Evolutionary conservation across 768 basidiomycete species (phyloP).

Genomic region (Mycena rosella): DNA sequence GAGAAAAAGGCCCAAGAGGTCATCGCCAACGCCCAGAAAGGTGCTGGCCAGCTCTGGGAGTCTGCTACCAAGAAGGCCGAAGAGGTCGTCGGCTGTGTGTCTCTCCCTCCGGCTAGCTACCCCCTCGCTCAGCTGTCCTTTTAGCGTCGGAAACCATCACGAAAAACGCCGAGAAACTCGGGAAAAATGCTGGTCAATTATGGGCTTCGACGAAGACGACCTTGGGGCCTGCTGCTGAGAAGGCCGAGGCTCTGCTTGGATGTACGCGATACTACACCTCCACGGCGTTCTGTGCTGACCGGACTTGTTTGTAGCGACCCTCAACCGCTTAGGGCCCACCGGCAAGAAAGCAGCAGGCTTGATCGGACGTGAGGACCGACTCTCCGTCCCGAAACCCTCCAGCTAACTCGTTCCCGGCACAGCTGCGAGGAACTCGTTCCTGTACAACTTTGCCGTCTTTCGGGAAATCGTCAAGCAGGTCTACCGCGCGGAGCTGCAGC

Average conservation of each 20-base stretch:
- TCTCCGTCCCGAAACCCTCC: background rate
- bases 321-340: conserved; percentile 54
- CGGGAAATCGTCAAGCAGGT: conserved; percentile 83
- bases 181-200: conserved; percentile 34
- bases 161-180: conserved; percentile 36
- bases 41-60: conserved; percentile 65
- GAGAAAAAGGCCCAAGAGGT: conserved; percentile 82
- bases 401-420: conserved; percentile 30
- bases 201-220: conserved; percentile 38
- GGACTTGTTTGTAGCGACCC: conserved; percentile 10
- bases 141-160: conserved; percentile 29
- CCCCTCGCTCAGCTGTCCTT: background rate
- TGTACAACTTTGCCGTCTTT: conserved; percentile 84
- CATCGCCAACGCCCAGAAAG: conserved; percentile 69
- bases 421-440: conserved; percentile 79
- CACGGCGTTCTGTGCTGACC: background rate
- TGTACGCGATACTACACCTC: conserved; percentile 48
- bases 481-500: conserved; percentile 79
- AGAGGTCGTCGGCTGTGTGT: conserved; percentile 53
- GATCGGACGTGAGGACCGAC: conserved; percentile 57
- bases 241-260: conserved; percentile 58
- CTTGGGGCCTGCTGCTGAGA: conserved; percentile 62
- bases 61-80: conserved; percentile 60
- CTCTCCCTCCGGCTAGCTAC: background rate
- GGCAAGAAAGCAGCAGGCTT: conserved; percentile 68